Conservation (phyloP, 208 protist genomes). For the Wallacemonas sp. region DNA sequence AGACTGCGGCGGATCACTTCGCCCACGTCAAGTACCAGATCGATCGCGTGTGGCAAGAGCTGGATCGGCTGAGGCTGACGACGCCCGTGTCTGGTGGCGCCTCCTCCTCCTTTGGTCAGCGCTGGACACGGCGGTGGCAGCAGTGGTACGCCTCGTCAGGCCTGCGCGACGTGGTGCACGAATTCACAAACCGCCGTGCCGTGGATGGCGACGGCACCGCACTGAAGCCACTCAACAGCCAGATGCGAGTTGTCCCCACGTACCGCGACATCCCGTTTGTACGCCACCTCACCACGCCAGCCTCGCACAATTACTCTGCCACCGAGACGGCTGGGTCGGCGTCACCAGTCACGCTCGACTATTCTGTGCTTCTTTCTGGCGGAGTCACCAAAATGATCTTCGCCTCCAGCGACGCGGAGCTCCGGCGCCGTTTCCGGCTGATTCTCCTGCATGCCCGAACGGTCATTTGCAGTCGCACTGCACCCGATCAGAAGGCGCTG, state of each 20-base stretch:
- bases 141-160: slow-evolving; percentile 45
- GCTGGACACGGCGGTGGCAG: slow-evolving; percentile 17
- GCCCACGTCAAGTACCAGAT: slow-evolving; percentile 32
- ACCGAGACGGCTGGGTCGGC: too few relatives aligned
- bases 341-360: too few relatives aligned
- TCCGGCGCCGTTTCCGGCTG: slow-evolving; percentile 40
- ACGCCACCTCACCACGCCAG: neutral
- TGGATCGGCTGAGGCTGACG: slow-evolving; percentile 11
- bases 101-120: too few relatives aligned
- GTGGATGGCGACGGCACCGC: slow-evolving; percentile 25
- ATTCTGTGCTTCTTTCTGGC: slow-evolving; percentile 59
- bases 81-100: too few relatives aligned
- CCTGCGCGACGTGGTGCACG: slow-evolving; percentile 51
- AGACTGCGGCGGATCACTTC: slow-evolving; percentile 39
- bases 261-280: slow-evolving; percentile 8
- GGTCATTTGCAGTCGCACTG: slow-evolving; percentile 74
- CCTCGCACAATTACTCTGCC: too few relatives aligned
- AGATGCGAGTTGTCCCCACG: neutral
- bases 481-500: slow-evolving; percentile 70
- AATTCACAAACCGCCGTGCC: slow-evolving; percentile 40
- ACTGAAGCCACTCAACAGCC: slow-evolving; percentile 47
- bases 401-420: slow-evolving; percentile 31
- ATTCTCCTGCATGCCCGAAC: slow-evolving; percentile 54
- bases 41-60: slow-evolving; percentile 20
- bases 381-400: slow-evolving; percentile 53